Percentiles rank a stretch among this genome's conserved stretches.
Conservation (phyloP, 768 basidiomycete genomes). For the Termitomyces sp. region DNA sequence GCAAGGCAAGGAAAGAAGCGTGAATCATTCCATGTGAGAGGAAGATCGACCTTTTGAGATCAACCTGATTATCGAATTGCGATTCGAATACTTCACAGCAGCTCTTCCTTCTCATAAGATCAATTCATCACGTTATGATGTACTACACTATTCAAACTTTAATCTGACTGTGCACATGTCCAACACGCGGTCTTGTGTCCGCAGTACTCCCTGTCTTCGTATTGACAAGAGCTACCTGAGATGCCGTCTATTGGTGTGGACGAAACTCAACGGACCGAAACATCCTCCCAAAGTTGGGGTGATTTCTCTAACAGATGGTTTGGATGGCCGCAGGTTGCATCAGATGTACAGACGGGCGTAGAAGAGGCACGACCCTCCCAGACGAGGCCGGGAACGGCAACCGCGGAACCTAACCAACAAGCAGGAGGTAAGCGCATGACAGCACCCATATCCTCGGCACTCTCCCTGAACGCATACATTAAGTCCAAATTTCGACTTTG, state of each 20-base stretch:
- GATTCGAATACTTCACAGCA: not conserved
- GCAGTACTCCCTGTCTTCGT: not conserved
- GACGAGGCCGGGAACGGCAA: not conserved
- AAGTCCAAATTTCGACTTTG: not conserved
- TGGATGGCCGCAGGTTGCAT: not conserved
- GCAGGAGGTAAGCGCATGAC: not conserved
- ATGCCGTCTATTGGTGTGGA: not conserved
- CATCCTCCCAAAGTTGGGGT: not conserved
- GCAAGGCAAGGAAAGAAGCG: not conserved
- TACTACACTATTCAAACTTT: not conserved
- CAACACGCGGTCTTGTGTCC: not conserved
- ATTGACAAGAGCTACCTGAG: not conserved
- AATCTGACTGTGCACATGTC: not conserved
- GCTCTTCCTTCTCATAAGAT: not conserved
- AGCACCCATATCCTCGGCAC: not conserved
- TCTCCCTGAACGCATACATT: not conserved
- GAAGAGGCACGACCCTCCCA: not conserved
- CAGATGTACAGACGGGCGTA: not conserved
- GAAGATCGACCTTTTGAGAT: too few species aligned
- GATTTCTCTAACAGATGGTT: not conserved
- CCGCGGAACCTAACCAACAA: not conserved
- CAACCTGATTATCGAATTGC: too few species aligned
- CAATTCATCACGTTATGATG: not conserved
- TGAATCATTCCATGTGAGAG: too few species aligned
- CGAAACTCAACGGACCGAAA: not conserved